These are phyloP conservation scores for Boletellus deceptivus DNA, from an alignment of 1,284 basidiomycete genomes.

Conservation along the genomic window DNA sequence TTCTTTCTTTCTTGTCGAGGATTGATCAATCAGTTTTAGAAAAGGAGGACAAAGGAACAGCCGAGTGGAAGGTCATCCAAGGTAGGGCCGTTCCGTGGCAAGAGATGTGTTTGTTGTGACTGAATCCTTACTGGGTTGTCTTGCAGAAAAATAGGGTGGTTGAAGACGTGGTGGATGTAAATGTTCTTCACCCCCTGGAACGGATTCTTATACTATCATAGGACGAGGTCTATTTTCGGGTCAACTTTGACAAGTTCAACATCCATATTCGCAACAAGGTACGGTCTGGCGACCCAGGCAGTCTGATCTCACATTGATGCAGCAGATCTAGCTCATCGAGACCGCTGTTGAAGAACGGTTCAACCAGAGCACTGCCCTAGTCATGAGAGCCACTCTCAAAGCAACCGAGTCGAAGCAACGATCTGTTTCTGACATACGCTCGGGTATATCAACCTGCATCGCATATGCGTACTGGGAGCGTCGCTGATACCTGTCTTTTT, in stretches of 20 bases:
- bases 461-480: not conserved
- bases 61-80: slow-evolving; percentile 48
- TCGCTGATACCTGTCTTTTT: slow-evolving; percentile 12
- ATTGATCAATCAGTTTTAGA: slow-evolving; percentile 41
- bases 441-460: slow-evolving; percentile 48
- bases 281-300: slow-evolving; percentile 18
- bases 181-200: slow-evolving; percentile 21
- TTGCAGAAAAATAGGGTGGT: slow-evolving; percentile 50
- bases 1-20: not conserved
- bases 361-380: slow-evolving; percentile 69
- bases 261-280: slow-evolving; percentile 88
- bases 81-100: slow-evolving; percentile 34
- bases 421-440: slow-evolving; percentile 57
- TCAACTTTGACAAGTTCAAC: slow-evolving; percentile 89
- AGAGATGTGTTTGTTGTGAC: not conserved
- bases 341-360: slow-evolving; percentile 74
- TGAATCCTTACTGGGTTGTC: slow-evolving; percentile 2
- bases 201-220: slow-evolving; percentile 32
- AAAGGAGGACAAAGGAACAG: slow-evolving; percentile 56
- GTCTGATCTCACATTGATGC: slow-evolving; percentile 9
- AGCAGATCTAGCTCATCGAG: slow-evolving; percentile 62
- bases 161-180: slow-evolving; percentile 67
- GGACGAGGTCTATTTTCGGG: slow-evolving; percentile 75
- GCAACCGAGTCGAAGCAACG: slow-evolving; percentile 65
- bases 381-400: slow-evolving; percentile 71